A percentile compares a stretch with the other conserved stretches of the same genome.
These are phyloP conservation scores for Tricladium varicosporioides DNA, from an alignment of 2,329 filamentous ascomycete species.

Conservation along the genomic window DNA sequence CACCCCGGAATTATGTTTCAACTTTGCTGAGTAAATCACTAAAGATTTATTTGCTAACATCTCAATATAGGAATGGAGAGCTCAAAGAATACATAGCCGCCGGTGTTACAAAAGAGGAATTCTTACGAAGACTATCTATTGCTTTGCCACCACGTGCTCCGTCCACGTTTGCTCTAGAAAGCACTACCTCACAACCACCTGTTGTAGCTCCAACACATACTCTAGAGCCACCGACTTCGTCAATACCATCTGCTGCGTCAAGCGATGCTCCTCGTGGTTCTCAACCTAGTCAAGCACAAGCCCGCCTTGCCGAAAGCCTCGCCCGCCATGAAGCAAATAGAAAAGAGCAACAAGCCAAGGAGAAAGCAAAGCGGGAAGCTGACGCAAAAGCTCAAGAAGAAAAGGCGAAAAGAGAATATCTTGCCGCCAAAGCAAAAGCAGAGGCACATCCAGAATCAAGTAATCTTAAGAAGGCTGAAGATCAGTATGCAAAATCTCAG, in stretches of 20 bases:
- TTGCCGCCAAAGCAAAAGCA: conserved; percentile 36
- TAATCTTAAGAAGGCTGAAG: conserved; percentile 31
- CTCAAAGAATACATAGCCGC: conserved; percentile 73
- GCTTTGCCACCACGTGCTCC: conserved; percentile 30
- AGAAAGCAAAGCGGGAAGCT: conserved; percentile 39
- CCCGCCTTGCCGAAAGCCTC: conserved; percentile 50
- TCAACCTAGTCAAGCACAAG: conserved; percentile 26
- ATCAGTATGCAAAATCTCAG: conserved; percentile 52
- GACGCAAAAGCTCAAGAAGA: conserved; percentile 45
- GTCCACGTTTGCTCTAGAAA: neutral
- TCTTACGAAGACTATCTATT: conserved; percentile 53
- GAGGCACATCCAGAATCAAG: conserved; percentile 23
- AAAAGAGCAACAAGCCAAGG: conserved; percentile 38
- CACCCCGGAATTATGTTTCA: neutral
- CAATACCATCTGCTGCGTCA: neutral
- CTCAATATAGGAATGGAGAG: conserved; percentile 60
- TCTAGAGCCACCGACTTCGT: conserved; percentile 1
- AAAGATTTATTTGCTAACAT: conserved; percentile 4
- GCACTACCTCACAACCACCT: conserved; percentile 2
- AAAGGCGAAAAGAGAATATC: neutral
- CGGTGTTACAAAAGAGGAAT: conserved; percentile 63
- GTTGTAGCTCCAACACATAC: neutral
- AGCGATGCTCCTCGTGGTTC: neutral
- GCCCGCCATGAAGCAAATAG: conserved; percentile 48
- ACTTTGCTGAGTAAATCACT: too few relatives aligned